Percentiles rank a stretch among this genome's conserved stretches.
These are phyloP conservation scores for Lyophyllum decastes DNA, from an alignment of 768 basidiomycete species.

Conservation along the genomic window DNA sequence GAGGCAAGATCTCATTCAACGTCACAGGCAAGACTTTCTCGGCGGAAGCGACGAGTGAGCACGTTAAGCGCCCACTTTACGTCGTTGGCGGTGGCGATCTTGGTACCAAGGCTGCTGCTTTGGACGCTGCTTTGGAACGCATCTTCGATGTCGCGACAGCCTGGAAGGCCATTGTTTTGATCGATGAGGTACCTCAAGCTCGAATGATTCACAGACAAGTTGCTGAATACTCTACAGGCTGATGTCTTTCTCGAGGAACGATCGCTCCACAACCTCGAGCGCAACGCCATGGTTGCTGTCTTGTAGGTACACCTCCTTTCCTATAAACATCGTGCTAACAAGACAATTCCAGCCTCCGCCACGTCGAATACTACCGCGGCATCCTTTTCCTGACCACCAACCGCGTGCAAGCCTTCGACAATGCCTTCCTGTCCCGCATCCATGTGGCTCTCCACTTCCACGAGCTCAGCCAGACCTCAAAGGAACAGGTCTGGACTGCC, in stretches of 20 bases:
- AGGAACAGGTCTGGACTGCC: constrained; percentile 62
- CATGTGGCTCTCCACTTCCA: constrained; percentile 68
- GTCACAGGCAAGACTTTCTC: constrained; percentile 54
- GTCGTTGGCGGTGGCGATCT: constrained; percentile 58
- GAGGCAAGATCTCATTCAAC: background rate
- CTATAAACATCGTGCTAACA: constrained; percentile 17
- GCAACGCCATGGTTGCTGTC: constrained; percentile 75
- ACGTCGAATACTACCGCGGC: constrained; percentile 58
- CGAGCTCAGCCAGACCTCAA: constrained; percentile 53
- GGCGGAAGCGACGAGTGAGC: constrained; percentile 60
- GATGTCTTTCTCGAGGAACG: constrained; percentile 77
- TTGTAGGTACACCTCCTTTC: constrained; percentile 38
- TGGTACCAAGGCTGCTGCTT: constrained; percentile 42
- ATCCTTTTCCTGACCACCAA: constrained; percentile 62
- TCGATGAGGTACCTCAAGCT: constrained; percentile 42
- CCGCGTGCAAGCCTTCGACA: constrained; percentile 61
- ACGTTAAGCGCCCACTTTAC: constrained; percentile 53
- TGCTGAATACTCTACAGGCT: constrained; percentile 34
- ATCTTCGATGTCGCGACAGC: constrained; percentile 55
- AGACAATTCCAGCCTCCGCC: constrained; percentile 44
- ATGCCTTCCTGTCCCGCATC: constrained; percentile 68
- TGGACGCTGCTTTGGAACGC: constrained; percentile 46
- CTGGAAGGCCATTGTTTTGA: constrained; percentile 62
- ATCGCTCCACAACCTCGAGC: constrained; percentile 60
- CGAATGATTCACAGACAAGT: background rate